A percentile compares a stretch with the other conserved stretches of the same genome.
phyloP scores from a whole-genome alignment of 345 rosid species.

The Gynandropsis gynandra region DNA sequence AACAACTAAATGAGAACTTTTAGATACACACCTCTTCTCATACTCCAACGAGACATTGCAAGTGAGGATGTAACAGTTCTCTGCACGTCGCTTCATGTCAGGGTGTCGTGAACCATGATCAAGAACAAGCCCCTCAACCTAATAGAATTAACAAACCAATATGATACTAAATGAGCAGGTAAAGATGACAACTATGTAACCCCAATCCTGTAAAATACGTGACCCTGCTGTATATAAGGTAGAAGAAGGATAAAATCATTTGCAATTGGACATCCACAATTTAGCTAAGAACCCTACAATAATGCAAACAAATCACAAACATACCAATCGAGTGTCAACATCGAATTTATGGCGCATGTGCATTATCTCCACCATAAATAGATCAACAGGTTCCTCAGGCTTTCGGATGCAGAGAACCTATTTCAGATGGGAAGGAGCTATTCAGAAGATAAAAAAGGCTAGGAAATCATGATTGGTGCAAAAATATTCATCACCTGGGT shows the following conservation, averaged over 20 bases:
- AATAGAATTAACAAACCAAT: slow-evolving; percentile 8
- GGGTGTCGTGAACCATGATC: slow-evolving; percentile 99
- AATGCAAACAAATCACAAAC: slow-evolving; percentile 4
- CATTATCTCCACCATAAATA: slow-evolving; percentile 99
- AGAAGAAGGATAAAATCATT: not conserved
- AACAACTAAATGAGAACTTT: not conserved
- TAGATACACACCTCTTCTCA: slow-evolving; percentile 69
- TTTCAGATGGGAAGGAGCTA: slow-evolving; percentile 18
- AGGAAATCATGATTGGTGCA: not conserved
- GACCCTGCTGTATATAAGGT: not conserved
- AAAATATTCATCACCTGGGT: slow-evolving; percentile 2
- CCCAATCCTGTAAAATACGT: not conserved
- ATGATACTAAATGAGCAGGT: slow-evolving; percentile 6
- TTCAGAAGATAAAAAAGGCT: slow-evolving; percentile 5
- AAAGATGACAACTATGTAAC: not conserved
- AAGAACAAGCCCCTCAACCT: slow-evolving; percentile 98
- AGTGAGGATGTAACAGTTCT: slow-evolving; percentile 86
- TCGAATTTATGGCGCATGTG: slow-evolving; percentile 99
- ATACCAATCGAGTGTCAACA: slow-evolving; percentile 84
- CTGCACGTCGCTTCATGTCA: slow-evolving; percentile 96
- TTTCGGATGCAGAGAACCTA: slow-evolving; percentile 90
- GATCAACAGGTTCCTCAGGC: slow-evolving; percentile 87
- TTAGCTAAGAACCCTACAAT: not conserved
- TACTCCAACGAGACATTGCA: slow-evolving; percentile 95
- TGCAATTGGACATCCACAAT: not conserved